Evolutionary conservation across 352 stramenopile genomes (phyloP), one percentile per base, ranked within the genome.

Genomic region (Globisporangium ultimum): DNA sequence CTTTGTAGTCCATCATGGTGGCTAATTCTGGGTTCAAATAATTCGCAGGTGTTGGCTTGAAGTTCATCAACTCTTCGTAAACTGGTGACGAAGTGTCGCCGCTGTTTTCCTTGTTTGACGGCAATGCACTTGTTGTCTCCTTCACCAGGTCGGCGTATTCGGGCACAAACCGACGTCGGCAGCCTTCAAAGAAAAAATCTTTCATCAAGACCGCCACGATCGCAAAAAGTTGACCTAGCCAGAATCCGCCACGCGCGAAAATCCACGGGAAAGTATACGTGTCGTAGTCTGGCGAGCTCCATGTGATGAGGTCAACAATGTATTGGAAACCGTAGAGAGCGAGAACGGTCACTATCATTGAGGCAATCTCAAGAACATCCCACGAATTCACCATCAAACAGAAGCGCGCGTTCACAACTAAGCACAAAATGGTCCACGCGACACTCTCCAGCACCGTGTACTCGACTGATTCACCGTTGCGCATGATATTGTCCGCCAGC

Each of bases 381-480:
- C 85, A 95, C 21, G 83, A 88, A 47, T 89, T 88, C 12, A 93
- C 81, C 71, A 95, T 80, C 45, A 93, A 60, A 36, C 76, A 88
- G 59, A 93, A 89, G 1, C 85, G 83, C 2, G 74, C 77, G 36
- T 87, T 92, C 32, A 95, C 81, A 18, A 90, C 78, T 24, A 93
- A 66, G 54, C 83, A 93, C 1, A 95, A 56, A 41, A 89, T 68
- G 0, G 85, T 95, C 85, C 85, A 95, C 22, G 69, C 81, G 5
- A 89, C 58, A 2, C 72, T 81, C 51, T 87, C 48, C 22, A 95
- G 64, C 53, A 87, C 80, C 17, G 81, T 74, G 64, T 67, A 88
- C 61, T 88, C 74, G 47, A 89, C 51, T 4, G 80, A 72, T 17
- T 70, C 70, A 45, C 85, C 83, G 18, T 74, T 38, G n/a, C 72